These are phyloP conservation scores for Fusarium beomiforme DNA, from an alignment of 2,329 filamentous ascomycete genomes.

Conservation along the genomic window DNA sequence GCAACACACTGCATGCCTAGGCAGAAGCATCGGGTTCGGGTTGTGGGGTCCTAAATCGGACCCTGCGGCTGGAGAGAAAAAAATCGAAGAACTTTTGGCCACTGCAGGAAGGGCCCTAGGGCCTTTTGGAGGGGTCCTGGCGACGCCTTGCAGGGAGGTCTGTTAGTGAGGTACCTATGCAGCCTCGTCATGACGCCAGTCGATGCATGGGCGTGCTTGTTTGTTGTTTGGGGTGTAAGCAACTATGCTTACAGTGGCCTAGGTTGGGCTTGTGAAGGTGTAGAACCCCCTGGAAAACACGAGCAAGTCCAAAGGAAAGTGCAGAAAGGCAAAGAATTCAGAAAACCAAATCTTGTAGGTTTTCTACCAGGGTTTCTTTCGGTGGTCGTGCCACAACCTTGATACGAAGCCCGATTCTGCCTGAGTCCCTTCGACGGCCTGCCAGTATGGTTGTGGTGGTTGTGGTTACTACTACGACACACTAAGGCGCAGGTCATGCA, in stretches of 20 bases:
- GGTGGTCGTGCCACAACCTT: slow-evolving; percentile 2
- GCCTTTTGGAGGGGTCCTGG: slow-evolving; percentile 9
- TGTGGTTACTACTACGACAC: background rate
- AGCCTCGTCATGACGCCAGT: slow-evolving; percentile 35
- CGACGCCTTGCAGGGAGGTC: slow-evolving; percentile 13
- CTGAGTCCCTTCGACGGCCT: too few relatives aligned
- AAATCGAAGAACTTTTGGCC: slow-evolving; percentile 38
- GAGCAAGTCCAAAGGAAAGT: background rate
- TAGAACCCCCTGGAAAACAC: slow-evolving; percentile 27
- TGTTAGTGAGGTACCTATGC: slow-evolving; percentile 40
- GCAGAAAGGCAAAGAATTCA: background rate
- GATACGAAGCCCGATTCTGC: slow-evolving; percentile 5
- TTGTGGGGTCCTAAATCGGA: slow-evolving; percentile 37
- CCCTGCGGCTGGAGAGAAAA: slow-evolving; percentile 42
- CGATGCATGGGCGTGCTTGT: background rate
- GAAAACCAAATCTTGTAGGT: background rate
- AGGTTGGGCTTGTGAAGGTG: background rate
- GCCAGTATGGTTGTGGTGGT: slow-evolving; percentile 5
- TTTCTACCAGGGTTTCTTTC: background rate
- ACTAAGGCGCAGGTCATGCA: slow-evolving; percentile 39
- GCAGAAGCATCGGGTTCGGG: slow-evolving; percentile 1
- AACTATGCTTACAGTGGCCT: slow-evolving; percentile 11
- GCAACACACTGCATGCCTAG: slow-evolving; percentile 9
- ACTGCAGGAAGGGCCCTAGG: slow-evolving; percentile 15
- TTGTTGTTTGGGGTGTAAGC: slow-evolving; percentile 19